phyloP scores from a whole-genome alignment of 352 stramenopile species.

The Phytophthora sp. region DNA sequence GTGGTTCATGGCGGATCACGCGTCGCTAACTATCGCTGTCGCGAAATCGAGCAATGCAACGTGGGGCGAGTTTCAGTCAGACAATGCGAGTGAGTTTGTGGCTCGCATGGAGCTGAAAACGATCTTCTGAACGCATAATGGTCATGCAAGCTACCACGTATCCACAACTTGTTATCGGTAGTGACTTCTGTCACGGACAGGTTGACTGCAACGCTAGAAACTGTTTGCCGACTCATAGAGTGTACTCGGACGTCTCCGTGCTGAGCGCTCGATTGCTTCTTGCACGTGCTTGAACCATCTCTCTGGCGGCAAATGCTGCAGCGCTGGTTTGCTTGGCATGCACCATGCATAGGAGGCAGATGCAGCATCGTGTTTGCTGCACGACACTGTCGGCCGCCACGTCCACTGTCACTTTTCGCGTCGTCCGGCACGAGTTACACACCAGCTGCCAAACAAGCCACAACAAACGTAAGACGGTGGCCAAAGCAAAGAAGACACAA shows the following conservation, averaged over 20 bases:
- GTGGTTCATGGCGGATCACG: too few species aligned
- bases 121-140: too few species aligned
- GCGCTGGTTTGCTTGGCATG: constrained; percentile 41
- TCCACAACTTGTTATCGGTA: too few species aligned
- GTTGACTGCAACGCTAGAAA: too few species aligned
- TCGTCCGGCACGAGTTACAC: constrained; percentile 46
- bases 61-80: too few species aligned
- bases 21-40: too few species aligned
- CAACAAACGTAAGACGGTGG: neutral
- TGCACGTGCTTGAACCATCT: constrained; percentile 28
- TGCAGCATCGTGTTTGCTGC: constrained; percentile 36
- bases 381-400: constrained; percentile 24
- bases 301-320: constrained; percentile 32
- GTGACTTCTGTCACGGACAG: too few species aligned
- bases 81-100: too few species aligned
- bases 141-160: too few species aligned
- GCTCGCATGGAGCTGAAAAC: too few species aligned
- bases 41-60: too few species aligned
- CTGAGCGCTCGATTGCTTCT: constrained; percentile 31
- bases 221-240: constrained; percentile 16
- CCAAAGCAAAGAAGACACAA: neutral
- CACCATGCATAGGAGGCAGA: constrained; percentile 48
- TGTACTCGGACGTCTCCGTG: constrained; percentile 27
- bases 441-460: constrained; percentile 31
- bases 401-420: constrained; percentile 44